phyloP scores from a whole-genome alignment of 345 rosid genomes.

The Chamaenerion angustifolium region DNA sequence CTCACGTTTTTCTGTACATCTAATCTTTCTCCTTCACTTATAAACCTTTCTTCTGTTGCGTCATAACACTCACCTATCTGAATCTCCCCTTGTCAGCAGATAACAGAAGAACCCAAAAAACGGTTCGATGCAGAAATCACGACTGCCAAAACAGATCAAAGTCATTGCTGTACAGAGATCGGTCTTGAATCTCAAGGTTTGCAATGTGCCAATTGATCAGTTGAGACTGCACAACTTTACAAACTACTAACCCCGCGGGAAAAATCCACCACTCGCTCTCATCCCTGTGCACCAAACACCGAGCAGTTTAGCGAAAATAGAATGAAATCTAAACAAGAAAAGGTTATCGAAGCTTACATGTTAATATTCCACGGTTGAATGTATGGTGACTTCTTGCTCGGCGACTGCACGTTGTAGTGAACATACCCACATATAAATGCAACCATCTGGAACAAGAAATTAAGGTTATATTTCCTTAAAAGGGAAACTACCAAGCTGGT shows the following conservation, averaged over 20 bases:
- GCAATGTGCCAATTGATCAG: conserved; percentile 87
- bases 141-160: conserved; percentile 96
- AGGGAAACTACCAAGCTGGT: no score
- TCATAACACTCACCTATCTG: no score
- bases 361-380: conserved; percentile 38
- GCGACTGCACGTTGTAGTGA: conserved; percentile 31
- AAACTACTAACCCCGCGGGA: conserved; percentile 52
- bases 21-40: no score
- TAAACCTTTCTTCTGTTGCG: no score
- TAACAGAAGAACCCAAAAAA: not conserved
- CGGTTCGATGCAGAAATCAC: conserved; percentile 13
- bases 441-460: conserved; percentile 47
- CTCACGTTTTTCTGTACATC: no score
- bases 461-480: conserved; percentile 6
- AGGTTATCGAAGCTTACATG: conserved; percentile 9
- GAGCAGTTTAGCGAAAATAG: not conserved
- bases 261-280: conserved; percentile 90
- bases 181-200: conserved; percentile 74
- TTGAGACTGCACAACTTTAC: conserved; percentile 74
- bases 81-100: not conserved
- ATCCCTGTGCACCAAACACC: conserved; percentile 38
- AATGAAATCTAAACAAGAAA: not conserved
- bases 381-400: conserved; percentile 33
- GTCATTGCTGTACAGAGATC: conserved; percentile 68
- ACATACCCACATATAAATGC: conserved; percentile 66